A percentile compares a stretch with the other conserved stretches of the same genome.
These are phyloP conservation scores for Dryas drummondii DNA, from an alignment of 306 rosid genomes.

Conservation along the genomic window DNA sequence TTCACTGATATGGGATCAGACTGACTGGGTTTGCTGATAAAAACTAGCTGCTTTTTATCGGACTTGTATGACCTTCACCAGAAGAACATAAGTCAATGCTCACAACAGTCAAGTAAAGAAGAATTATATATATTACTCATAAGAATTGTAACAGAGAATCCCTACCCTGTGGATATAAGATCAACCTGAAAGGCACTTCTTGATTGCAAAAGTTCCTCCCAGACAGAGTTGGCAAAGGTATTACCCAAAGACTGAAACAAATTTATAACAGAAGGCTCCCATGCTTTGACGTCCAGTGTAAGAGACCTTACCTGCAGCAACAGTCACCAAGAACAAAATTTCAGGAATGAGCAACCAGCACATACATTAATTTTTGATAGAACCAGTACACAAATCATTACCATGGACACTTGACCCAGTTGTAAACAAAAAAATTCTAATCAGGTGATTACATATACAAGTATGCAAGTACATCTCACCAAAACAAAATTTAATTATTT, in stretches of 20 bases:
- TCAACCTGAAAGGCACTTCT: conserved; percentile 89
- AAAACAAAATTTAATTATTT: neutral
- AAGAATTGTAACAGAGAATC: conserved; percentile 35
- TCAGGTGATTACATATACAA: neutral
- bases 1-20: conserved; percentile 85
- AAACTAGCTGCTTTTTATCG: conserved; percentile 57
- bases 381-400: conserved; percentile 14
- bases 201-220: conserved; percentile 98
- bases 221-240: conserved; percentile 91
- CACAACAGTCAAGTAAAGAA: conserved; percentile 28
- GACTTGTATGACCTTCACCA: conserved; percentile 72
- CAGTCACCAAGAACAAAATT: conserved; percentile 20
- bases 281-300: conserved; percentile 95
- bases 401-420: conserved; percentile 9
- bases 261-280: conserved; percentile 97
- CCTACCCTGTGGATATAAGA: conserved; percentile 86
- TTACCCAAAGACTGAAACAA: conserved; percentile 98
- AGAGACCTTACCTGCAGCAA: conserved; percentile 87
- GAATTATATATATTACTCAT: conserved; percentile 1
- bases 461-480: neutral
- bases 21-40: conserved; percentile 76
- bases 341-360: conserved; percentile 23
- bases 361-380: conserved; percentile 4
- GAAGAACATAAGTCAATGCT: conserved; percentile 34
- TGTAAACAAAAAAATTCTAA: neutral